Evolutionary conservation across 345 rosid species (phyloP).

Genomic region (Lepidium didymum): DNA sequence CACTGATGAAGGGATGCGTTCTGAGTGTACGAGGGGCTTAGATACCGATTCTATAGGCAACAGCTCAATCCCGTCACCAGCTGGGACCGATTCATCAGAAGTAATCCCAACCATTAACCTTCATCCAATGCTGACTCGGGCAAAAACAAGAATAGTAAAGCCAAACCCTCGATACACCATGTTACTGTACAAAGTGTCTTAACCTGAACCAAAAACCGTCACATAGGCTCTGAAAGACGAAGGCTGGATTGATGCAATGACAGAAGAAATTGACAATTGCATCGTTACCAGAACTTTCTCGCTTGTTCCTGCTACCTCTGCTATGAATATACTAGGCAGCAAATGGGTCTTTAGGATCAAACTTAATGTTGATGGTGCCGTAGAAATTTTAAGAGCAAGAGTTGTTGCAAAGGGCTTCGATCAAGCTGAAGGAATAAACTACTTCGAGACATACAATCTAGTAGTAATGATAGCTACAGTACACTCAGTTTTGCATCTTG

Average conservation of each 20-base stretch:
- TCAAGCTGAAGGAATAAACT: background rate
- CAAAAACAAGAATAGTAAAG: no score
- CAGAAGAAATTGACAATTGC: background rate
- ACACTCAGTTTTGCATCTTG: background rate
- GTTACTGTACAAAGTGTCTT: background rate
- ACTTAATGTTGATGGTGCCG: background rate
- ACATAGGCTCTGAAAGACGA: background rate
- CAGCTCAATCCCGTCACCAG: background rate
- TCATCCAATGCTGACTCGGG: background rate
- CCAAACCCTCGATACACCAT: background rate
- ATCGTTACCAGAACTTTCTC: background rate
- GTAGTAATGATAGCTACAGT: background rate
- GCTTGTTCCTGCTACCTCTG: background rate
- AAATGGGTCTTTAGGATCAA: background rate
- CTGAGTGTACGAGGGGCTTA: background rate
- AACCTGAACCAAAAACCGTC: background rate
- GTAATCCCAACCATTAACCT: background rate
- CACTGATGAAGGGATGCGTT: background rate
- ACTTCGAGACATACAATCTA: background rate
- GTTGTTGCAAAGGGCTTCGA: background rate
- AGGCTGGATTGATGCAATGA: background rate
- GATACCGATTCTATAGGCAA: background rate
- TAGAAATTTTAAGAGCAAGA: background rate
- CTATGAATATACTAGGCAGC: background rate
- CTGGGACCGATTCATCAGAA: background rate